Evolutionary conservation across 2,329 filamentous ascomycete genomes (phyloP), one percentile per base, ranked within the genome.

Genomic region (Diplodia seriata): DNA sequence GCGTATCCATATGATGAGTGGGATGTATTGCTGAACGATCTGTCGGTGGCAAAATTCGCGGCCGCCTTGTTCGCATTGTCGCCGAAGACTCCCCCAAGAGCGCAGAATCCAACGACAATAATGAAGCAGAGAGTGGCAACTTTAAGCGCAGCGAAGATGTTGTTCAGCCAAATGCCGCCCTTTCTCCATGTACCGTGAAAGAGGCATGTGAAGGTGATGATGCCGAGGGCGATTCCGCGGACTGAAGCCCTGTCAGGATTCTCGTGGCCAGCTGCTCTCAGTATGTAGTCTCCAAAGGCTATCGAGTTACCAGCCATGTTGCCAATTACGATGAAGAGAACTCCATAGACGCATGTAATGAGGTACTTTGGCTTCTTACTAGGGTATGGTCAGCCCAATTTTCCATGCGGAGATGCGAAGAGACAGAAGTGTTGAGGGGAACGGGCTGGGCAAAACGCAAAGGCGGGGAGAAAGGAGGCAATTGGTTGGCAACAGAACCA

Each of bases 131-230:
- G 78, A 1, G 86, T 80, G 55, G 76, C 71, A 3, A 85, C 73
- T 70, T 87, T 87, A 68, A 85, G 71, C 3, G 81, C 73, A 3
- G 85, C 85, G 38, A 87, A 76, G n/a, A 79, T 29, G 69, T 86
- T 86, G 72, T 84, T 85, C 29, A 86, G 71, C 26, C 77, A 72
- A 53, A 87, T 85, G 2, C 85, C 85, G 3, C 83, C 83, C 8
- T 80, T 76, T 31, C 85, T 77, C 53, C 83, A 86, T 33, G 77
- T 73, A 3, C 75, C 79, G 68, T 87, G 85, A 1, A 86, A 78
- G 20, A 85, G 76, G 67, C 83, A 84, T 3, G 82, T 80, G 12
- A 81, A 70, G 0, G 79, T 79, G 8, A 83, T 77, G 0, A 80
- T 76, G 4, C 74, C 79, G 31, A 86, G 76, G 0, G 85, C 85